These are phyloP conservation scores for Syncephalis fuscata DNA, from an alignment of 371 early-diverging fungal genomes.

Conservation along the genomic window DNA sequence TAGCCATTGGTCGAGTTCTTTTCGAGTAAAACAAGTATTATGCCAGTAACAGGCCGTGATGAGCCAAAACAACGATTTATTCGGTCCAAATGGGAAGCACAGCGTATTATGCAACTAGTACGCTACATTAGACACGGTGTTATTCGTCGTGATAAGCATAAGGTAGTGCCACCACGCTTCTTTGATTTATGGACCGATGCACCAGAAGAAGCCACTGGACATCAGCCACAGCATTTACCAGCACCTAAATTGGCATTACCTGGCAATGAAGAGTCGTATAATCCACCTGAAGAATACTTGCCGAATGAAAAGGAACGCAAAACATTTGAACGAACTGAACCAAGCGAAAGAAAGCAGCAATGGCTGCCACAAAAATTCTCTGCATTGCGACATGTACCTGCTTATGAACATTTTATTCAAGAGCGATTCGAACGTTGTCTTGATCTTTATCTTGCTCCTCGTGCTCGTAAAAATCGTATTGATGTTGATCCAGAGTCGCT, in stretches of 20 bases:
- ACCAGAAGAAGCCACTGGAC: conserved; percentile 38
- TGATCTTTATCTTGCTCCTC: conserved; percentile 91
- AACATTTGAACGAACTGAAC: conserved; percentile 60
- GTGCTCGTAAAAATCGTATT: conserved; percentile 69
- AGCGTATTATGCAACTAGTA: conserved; percentile 84
- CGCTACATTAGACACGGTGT: conserved; percentile 81
- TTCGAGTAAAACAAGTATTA: conserved; percentile 56
- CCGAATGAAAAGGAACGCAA: conserved; percentile 61
- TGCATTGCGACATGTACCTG: conserved; percentile 72
- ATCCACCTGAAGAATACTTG: conserved; percentile 95
- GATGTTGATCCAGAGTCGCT: conserved; percentile 84
- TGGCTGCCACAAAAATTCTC: conserved; percentile 72
- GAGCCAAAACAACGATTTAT: conserved; percentile 93
- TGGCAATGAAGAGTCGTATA: conserved; percentile 86
- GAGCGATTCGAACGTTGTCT: conserved; percentile 92
- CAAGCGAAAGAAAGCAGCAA: conserved; percentile 61
- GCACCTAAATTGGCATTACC: conserved; percentile 86
- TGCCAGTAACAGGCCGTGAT: conserved; percentile 66
- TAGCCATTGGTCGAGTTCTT: conserved; percentile 83
- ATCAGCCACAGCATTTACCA: conserved; percentile 57
- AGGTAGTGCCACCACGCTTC: conserved; percentile 39
- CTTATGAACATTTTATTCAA: conserved; percentile 68
- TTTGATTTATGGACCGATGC: conserved; percentile 77
- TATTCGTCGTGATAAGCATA: conserved; percentile 49
- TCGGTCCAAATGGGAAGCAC: conserved; percentile 88